phyloP scores from a whole-genome alignment of 176 grass and related monocot genomes.

The Musa schizocarpa region DNA sequence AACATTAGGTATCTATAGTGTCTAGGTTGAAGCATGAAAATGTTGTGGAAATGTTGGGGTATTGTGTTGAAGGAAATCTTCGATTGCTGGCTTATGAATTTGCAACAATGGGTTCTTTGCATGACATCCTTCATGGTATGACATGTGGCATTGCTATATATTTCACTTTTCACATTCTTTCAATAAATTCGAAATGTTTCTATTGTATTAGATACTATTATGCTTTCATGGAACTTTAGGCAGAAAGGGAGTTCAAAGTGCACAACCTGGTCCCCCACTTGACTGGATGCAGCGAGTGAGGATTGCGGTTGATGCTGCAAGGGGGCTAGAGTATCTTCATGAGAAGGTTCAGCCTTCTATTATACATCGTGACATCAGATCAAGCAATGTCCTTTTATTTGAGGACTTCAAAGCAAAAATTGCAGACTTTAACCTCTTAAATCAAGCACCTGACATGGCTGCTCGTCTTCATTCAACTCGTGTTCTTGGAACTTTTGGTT shows the following conservation, averaged over 20 bases:
- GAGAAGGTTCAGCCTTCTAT: constrained; percentile 75
- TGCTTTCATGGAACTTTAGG: constrained; percentile 28
- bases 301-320: constrained; percentile 72
- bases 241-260: constrained; percentile 83
- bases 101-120: constrained; percentile 84
- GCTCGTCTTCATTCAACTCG: constrained; percentile 82
- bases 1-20: constrained; percentile 53
- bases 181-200: not conserved
- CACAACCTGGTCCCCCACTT: constrained; percentile 77
- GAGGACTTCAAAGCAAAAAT: constrained; percentile 83
- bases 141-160: not conserved
- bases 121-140: constrained; percentile 87
- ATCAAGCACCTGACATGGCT: constrained; percentile 84
- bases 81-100: constrained; percentile 70
- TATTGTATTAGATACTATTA: not conserved
- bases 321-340: constrained; percentile 81
- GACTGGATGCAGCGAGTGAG: constrained; percentile 75
- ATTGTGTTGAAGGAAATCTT: constrained; percentile 66
- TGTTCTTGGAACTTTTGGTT: constrained; percentile 84
- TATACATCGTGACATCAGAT: constrained; percentile 77
- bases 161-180: not conserved
- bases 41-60: constrained; percentile 67
- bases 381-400: constrained; percentile 82
- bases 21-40: constrained; percentile 74
- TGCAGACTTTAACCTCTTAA: constrained; percentile 81